Conservation (phyloP, 2,329 filamentous ascomycete species). For the Aureobasidium sp. region DNA sequence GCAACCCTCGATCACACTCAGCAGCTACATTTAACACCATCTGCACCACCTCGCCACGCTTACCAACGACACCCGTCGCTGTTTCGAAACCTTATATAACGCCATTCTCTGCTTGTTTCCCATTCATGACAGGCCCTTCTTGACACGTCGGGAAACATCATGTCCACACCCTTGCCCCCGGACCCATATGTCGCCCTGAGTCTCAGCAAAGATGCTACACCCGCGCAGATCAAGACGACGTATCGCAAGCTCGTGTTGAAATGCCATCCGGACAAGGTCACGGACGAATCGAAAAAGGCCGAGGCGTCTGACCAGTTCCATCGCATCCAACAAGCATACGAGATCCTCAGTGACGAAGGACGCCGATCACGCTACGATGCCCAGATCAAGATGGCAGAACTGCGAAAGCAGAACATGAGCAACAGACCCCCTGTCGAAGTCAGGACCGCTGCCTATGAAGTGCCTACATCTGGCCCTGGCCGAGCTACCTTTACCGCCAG, state of each 20-base stretch:
- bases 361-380: slow-evolving; percentile 72
- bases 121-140: neutral
- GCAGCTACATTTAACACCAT: neutral
- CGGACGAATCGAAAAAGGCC: slow-evolving; percentile 59
- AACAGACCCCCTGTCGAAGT: slow-evolving; percentile 27
- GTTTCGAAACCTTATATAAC: neutral
- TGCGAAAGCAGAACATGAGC: slow-evolving; percentile 48
- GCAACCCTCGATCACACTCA: slow-evolving; percentile 7
- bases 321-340: slow-evolving; percentile 85
- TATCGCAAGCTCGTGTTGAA: slow-evolving; percentile 87
- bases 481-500: slow-evolving; percentile 21
- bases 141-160: slow-evolving; percentile 18
- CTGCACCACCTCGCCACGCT: neutral
- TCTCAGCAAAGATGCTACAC: slow-evolving; percentile 61
- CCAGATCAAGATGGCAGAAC: slow-evolving; percentile 56
- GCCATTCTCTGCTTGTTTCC: neutral
- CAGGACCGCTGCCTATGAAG: slow-evolving; percentile 29
- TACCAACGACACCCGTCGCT: neutral
- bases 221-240: slow-evolving; percentile 75
- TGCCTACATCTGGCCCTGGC: slow-evolving; percentile 24
- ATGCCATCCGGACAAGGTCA: slow-evolving; percentile 58
- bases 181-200: slow-evolving; percentile 80
- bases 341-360: slow-evolving; percentile 71
- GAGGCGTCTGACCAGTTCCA: slow-evolving; percentile 83
- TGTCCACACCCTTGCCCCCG: slow-evolving; percentile 42